Percentiles rank a stretch among this genome's conserved stretches.
Evolutionary conservation across 495 filamentous ascomycete species (phyloP).

Genomic region (Aspergillus bertholletiae): DNA sequence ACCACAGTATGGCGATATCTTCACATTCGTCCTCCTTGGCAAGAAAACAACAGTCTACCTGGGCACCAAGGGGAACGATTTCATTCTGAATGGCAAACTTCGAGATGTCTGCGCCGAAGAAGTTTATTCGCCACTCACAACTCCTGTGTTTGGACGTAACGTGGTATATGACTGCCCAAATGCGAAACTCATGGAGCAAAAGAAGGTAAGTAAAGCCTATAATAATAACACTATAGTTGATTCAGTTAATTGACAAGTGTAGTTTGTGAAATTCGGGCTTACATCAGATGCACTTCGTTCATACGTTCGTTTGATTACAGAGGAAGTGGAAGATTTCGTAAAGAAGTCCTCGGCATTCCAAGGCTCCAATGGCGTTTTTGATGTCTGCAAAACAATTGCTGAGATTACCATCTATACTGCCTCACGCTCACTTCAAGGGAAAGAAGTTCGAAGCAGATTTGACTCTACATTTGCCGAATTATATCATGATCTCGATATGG

Average conservation of each 20-base stretch:
- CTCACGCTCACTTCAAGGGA: conserved; percentile 60
- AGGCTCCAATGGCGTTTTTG: conserved; percentile 42
- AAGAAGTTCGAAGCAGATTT: conserved; percentile 60
- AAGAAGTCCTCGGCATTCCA: conserved; percentile 44
- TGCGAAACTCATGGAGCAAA: conserved; percentile 66
- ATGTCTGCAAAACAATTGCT: conserved; percentile 52
- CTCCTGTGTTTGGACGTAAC: conserved; percentile 60
- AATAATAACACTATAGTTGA: not conserved
- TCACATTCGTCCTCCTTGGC: conserved; percentile 62
- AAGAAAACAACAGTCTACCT: conserved; percentile 60
- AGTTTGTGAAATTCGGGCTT: conserved; percentile 66
- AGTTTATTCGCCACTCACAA: conserved; percentile 58
- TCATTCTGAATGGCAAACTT: conserved; percentile 60
- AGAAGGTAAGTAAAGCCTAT: conserved; percentile 44
- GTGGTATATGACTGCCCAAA: conserved; percentile 67
- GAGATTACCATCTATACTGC: conserved; percentile 67
- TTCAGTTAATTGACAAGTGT: not conserved
- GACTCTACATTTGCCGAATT: conserved; percentile 60
- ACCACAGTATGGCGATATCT: conserved; percentile 59
- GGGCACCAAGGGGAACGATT: conserved; percentile 60
- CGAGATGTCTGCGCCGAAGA: conserved; percentile 63
- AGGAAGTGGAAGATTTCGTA: conserved; percentile 51
- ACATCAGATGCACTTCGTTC: conserved; percentile 59
- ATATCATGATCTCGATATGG: conserved; percentile 64
- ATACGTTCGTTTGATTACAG: conserved; percentile 55